Base-by-base conservation (phyloP, 2,329 filamentous ascomycete genomes). In the Sordariomycetes sp. region DNA sequence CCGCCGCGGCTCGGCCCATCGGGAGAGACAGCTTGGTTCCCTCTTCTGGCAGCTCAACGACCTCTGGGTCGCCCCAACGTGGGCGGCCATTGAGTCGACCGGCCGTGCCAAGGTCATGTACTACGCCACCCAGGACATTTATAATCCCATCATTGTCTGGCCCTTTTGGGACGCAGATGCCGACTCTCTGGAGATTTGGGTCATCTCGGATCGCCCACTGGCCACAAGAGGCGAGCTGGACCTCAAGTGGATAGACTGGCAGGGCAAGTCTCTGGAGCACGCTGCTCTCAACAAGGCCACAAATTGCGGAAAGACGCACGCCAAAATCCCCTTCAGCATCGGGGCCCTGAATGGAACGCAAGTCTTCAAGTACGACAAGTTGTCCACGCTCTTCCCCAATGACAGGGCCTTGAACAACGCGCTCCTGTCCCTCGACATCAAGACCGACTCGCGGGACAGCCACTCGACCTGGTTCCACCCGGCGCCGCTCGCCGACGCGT, bases 31-130 rank as follows among this genome's bases (percentile, higher is more conserved):
- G 42, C 59, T 79, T 3, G 75, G 75, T 0, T 66, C 63, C 9
- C 47, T 81, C 5, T 79, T 79, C 48, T 81, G 75, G 76, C 75
- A 80, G 45, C 57, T 81, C 2, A 73, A 80, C 42, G 75, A 80
- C 44, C 69, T 76, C 38, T 78, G 73, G 73, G 72, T 75, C 42
- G 74, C 72, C 2, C 74, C 75, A 0, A 76, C 72, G 0, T 80
- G 75, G 75, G 71, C 75, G 0, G 68, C 72, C 0, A 70, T 79
- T 21, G 75, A 80, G 47, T 77, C 77, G 39, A 68, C 71, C 32
- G 74, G 74, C 1, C 57, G 75, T 1, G 79, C 74, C 73, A 79
- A 80, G 47, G 62, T 76, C 1, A 50, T 79, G 14, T 74, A 79
- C 38, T 73, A 79, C 37, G 57, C 64, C 2, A 66, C 68, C 3